A percentile compares a stretch with the other conserved stretches of the same genome.
These are phyloP conservation scores for Mycothermus thermophilus DNA, from an alignment of 495 filamentous ascomycete genomes.

Conservation along the genomic window DNA sequence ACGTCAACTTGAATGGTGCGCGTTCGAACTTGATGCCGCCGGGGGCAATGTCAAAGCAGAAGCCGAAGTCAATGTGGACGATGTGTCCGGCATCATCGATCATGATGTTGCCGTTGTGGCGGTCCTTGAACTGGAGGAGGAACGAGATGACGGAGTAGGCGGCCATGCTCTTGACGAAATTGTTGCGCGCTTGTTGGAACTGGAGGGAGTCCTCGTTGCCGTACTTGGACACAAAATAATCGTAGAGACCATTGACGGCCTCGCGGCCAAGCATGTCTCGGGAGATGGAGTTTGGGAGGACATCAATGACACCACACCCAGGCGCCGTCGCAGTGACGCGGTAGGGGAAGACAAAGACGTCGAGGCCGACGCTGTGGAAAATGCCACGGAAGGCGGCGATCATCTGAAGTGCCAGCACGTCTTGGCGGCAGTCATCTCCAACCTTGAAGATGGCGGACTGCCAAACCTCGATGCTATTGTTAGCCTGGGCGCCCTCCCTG, in stretches of 20 bases:
- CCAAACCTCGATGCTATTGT: conserved; percentile 84
- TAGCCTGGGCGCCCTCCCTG: conserved; percentile 18
- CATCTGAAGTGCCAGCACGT: conserved; percentile 93
- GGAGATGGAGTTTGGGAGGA: conserved; percentile 92
- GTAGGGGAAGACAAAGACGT: conserved; percentile 95
- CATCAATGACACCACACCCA: conserved; percentile 95
- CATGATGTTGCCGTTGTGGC: conserved; percentile 99
- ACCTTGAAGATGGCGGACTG: conserved; percentile 99
- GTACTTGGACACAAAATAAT: conserved; percentile 95
- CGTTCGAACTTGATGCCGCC: conserved; percentile 95
- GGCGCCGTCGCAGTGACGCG: conserved; percentile 96
- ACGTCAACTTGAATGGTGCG: conserved; percentile 93
- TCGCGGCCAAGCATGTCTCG: conserved; percentile 97
- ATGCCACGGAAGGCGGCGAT: conserved; percentile 94
- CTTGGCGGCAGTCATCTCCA: conserved; percentile 95
- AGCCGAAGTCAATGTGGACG: conserved; percentile 97
- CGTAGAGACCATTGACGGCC: conserved; percentile 92
- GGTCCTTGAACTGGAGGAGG: conserved; percentile 95
- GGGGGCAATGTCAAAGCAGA: conserved; percentile 97
- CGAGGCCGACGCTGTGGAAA: conserved; percentile 82
- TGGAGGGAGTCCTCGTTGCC: conserved; percentile 84
- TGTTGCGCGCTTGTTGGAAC: conserved; percentile 90
- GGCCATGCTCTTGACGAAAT: conserved; percentile 99
- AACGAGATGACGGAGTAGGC: conserved; percentile 99
- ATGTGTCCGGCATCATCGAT: conserved; percentile 93